A percentile compares a stretch with the other conserved stretches of the same genome.
Evolutionary conservation across 2,329 filamentous ascomycete genomes (phyloP).

Genomic region (Penicillium italicum): DNA sequence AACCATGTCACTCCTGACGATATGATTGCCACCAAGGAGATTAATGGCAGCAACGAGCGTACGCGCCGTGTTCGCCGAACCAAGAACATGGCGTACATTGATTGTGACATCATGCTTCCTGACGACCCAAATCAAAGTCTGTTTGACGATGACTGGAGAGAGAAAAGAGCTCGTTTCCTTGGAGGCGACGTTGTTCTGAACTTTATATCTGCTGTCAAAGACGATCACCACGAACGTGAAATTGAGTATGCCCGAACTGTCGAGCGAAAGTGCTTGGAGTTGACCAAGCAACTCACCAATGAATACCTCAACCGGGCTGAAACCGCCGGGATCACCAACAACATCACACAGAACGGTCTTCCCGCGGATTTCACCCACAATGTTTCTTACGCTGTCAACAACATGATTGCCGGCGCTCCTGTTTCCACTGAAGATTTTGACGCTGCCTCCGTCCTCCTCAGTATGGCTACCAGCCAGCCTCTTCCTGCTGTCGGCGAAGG

Average conservation of each 20-base stretch:
- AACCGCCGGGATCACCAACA: neutral
- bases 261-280: conserved; percentile 6
- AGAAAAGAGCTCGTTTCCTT: conserved; percentile 12
- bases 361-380: neutral
- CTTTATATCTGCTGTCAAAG: conserved; percentile 19
- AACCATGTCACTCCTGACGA: conserved; percentile 73
- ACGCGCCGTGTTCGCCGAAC: conserved; percentile 34
- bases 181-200: conserved; percentile 19
- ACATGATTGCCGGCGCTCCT: conserved; percentile 4
- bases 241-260: conserved; percentile 7
- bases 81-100: conserved; percentile 17
- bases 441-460: conserved; percentile 16
- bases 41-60: conserved; percentile 49
- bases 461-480: conserved; percentile 3
- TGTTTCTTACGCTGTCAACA: conserved; percentile 6
- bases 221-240: conserved; percentile 3
- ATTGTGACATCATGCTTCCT: conserved; percentile 15
- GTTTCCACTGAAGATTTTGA: conserved; percentile 8
- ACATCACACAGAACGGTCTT: neutral
- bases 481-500: neutral
- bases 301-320: conserved; percentile 8
- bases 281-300: conserved; percentile 9
- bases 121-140: conserved; percentile 14
- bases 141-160: conserved; percentile 22
- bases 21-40: conserved; percentile 52